phyloP scores from a whole-genome alignment of 306 rosid species.

The Cucurbita maxima region DNA sequence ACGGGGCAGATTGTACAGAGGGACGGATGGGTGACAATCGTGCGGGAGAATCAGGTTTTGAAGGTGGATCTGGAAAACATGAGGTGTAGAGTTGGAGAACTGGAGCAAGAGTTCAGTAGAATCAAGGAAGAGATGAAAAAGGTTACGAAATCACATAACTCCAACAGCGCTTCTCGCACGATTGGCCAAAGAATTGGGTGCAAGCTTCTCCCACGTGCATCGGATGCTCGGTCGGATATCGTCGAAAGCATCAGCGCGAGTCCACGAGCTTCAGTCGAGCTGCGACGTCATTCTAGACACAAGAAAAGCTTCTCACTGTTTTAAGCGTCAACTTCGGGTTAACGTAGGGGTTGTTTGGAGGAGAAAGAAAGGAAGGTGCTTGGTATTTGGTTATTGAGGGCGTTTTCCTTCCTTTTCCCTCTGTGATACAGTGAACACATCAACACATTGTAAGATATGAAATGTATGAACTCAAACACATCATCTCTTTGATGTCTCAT shows the following conservation, averaged over 20 bases:
- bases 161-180: conserved; percentile 50
- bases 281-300: conserved; percentile 35
- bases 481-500: neutral
- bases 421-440: neutral
- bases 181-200: conserved; percentile 51
- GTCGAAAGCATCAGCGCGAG: conserved; percentile 30
- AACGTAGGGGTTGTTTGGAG: conserved; percentile 26
- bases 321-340: conserved; percentile 16
- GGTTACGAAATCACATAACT: conserved; percentile 50
- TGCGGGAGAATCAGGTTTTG: conserved; percentile 68
- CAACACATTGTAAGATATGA: neutral
- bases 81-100: conserved; percentile 77
- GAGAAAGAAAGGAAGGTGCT: conserved; percentile 46
- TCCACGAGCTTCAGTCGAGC: conserved; percentile 52
- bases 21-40: conserved; percentile 83
- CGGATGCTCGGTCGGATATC: conserved; percentile 59
- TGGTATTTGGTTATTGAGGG: conserved; percentile 14
- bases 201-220: conserved; percentile 54
- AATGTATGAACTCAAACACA: neutral
- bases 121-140: conserved; percentile 84
- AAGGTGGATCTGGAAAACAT: conserved; percentile 77
- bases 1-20: conserved; percentile 52
- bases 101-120: conserved; percentile 65
- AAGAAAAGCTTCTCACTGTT: conserved; percentile 48
- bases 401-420: conserved; percentile 52